These are phyloP conservation scores for Dorcoceras hygrometricum DNA, from an alignment of 257 asterid genomes.

Conservation along the genomic window DNA sequence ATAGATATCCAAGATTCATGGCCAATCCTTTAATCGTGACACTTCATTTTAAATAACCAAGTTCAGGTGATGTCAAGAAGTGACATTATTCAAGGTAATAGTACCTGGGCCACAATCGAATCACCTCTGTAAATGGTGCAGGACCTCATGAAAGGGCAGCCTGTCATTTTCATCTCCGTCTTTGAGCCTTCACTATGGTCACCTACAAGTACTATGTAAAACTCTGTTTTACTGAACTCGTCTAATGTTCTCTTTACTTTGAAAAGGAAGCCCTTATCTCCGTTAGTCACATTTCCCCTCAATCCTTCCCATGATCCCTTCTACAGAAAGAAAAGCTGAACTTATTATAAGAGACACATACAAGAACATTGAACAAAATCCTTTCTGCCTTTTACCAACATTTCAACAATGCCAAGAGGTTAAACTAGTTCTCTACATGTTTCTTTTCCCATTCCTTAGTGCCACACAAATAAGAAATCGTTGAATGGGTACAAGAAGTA, in stretches of 20 bases:
- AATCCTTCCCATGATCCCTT: conserved; percentile 66
- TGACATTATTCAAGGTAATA: neutral
- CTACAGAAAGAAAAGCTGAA: conserved; percentile 35
- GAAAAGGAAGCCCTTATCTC: conserved; percentile 46
- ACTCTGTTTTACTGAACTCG: conserved; percentile 48
- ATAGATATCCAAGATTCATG: too few relatives aligned
- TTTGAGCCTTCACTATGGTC: conserved; percentile 39
- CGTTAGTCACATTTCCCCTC: conserved; percentile 35
- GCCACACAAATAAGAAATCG: too few relatives aligned
- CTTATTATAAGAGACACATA: conserved; percentile 13
- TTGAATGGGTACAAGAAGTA: too few relatives aligned
- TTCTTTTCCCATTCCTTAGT: neutral
- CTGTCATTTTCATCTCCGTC: conserved; percentile 71
- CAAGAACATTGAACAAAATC: neutral
- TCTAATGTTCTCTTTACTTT: conserved; percentile 48
- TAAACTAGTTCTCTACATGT: neutral
- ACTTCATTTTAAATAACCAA: too few relatives aligned
- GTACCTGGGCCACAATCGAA: conserved; percentile 82
- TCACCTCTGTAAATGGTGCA: conserved; percentile 79
- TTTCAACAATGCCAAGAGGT: neutral
- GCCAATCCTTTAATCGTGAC: too few relatives aligned
- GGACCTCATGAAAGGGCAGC: conserved; percentile 75
- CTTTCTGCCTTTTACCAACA: neutral
- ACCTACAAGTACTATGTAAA: conserved; percentile 45
- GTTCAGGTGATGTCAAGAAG: too few relatives aligned